Evolutionary conservation across 371 early-diverging fungal species (phyloP), one percentile per base, ranked within the genome.

Genomic region (Umbelopsis sp.): DNA sequence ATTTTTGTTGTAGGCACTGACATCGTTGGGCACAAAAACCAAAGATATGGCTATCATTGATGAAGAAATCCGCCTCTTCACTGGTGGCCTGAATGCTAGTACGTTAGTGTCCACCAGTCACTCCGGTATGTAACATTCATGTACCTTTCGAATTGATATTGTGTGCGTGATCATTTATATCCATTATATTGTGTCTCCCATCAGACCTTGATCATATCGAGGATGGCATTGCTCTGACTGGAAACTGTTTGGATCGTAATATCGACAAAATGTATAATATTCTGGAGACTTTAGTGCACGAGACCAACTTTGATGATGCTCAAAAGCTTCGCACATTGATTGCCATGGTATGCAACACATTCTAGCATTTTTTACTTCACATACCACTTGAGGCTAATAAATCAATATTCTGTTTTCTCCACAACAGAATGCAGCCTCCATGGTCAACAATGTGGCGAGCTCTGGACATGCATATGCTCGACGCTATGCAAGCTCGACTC

Each of bases 401-500:
- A 0, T 4, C 3, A 4, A 29, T 35, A 44, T 37, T 24, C 16
- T 3, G 9, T 18, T 76, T 16, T 37, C 53, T 25, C 16, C 25
- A 6, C n/a, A 12, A 57, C 41, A 86, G 83, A 89, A 85, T 72
- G 91, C 94, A 1, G 83, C 91, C 4, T 82, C 82, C 24, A 78
- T 92, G 74, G 91, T 88, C 44, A 94, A 93, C 74, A 87, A 91
- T 0, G 87, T 97, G n/a, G 94, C 93, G 8, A 86, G 90, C 25
- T 84, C 87, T 18, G 98, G 98, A 11, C 97, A 97, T 71, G 73
- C 82, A 1, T 96, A 89, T 77, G 98, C 97, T 1, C 83, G 89
- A 41, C 86, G 89, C 0, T 88, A 90, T 69, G 91, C 93, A 12
- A 88, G 86, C 11, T 86, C 93, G 5, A 82, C 78, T 3, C 69